phyloP scores from a whole-genome alignment of 2,329 filamentous ascomycete species.

The Rugonectria rugulosa region DNA sequence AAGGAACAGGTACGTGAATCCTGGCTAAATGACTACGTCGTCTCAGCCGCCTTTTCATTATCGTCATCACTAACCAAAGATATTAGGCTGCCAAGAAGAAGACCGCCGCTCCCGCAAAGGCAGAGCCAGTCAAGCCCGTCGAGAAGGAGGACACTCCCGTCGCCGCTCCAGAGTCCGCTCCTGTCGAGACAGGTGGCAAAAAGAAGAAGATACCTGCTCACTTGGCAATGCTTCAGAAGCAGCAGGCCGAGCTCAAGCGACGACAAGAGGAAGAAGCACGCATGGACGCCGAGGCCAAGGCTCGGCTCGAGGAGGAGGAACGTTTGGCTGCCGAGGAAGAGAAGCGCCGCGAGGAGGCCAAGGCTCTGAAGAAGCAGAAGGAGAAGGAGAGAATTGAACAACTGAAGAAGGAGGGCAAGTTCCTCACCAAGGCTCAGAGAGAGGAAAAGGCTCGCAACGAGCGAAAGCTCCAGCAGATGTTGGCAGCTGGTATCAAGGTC shows the following conservation, averaged over 20 bases:
- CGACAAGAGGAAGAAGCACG: constrained; percentile 72
- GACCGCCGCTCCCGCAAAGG: constrained; percentile 45
- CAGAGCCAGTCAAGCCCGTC: constrained; percentile 41
- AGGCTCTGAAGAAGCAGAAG: constrained; percentile 80
- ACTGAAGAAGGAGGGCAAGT: constrained; percentile 87
- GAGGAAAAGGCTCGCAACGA: constrained; percentile 83
- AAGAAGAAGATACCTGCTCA: constrained; percentile 92
- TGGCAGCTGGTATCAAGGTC: constrained; percentile 78
- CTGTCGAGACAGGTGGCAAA: constrained; percentile 62
- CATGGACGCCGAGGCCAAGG: constrained; percentile 68
- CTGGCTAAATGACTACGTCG: no score
- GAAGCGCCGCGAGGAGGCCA: constrained; percentile 75
- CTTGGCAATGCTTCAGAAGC: constrained; percentile 77
- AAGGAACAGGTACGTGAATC: constrained; percentile 91
- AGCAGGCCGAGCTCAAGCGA: constrained; percentile 78
- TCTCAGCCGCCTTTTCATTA: no score
- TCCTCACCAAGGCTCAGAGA: constrained; percentile 84
- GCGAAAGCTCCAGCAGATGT: constrained; percentile 84
- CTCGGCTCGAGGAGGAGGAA: constrained; percentile 71
- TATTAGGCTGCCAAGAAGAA: constrained; percentile 83
- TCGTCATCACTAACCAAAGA: constrained; percentile 24
- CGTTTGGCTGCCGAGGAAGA: constrained; percentile 70
- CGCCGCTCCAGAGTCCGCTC: constrained; percentile 41
- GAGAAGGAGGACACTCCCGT: constrained; percentile 71
- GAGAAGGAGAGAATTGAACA: constrained; percentile 88